phyloP scores from a whole-genome alignment of 805 yeast species.

The Starmera amethionina region DNA sequence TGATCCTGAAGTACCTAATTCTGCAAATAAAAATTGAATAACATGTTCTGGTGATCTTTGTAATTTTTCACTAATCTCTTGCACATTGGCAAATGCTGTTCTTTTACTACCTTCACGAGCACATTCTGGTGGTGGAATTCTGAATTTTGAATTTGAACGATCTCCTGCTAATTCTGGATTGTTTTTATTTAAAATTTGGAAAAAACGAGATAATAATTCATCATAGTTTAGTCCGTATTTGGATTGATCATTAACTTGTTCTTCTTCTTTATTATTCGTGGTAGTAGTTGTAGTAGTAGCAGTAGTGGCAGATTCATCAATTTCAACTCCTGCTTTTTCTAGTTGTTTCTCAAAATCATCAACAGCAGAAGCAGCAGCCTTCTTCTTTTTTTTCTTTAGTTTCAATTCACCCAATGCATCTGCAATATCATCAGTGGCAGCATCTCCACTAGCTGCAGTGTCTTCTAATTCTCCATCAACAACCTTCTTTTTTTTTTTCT shows the following conservation, averaged over 20 bases:
- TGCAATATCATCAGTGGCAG: conserved; percentile 41
- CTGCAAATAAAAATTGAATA: conserved; percentile 94
- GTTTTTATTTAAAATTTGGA: conserved; percentile 75
- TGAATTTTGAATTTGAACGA: conserved; percentile 81
- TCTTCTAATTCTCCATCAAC: conserved; percentile 28
- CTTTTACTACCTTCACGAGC: conserved; percentile 96
- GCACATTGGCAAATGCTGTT: conserved; percentile 92
- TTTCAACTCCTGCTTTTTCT: conserved; percentile 81
- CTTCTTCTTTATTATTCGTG: conserved; percentile 15
- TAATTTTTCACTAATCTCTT: conserved; percentile 85
- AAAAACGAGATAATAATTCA: conserved; percentile 74
- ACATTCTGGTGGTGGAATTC: conserved; percentile 96
- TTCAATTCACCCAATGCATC: conserved; percentile 63
- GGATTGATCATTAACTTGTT: conserved; percentile 23
- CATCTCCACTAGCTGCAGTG: conserved; percentile 35
- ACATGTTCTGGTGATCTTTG: conserved; percentile 97
- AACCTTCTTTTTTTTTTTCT: conserved; percentile 78
- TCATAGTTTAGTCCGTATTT: conserved; percentile 65
- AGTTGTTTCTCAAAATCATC: conserved; percentile 83
- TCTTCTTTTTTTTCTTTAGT: conserved; percentile 79
- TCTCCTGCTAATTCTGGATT: conserved; percentile 99
- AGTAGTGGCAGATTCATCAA: conserved; percentile 19
- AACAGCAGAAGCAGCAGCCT: conserved; percentile 42
- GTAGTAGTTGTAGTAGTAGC: conserved; percentile 1
- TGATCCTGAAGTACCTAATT: conserved; percentile 98